Evolutionary conservation across 164 flowering plant species (phyloP).

Genomic region (Chimonanthus praecox): DNA sequence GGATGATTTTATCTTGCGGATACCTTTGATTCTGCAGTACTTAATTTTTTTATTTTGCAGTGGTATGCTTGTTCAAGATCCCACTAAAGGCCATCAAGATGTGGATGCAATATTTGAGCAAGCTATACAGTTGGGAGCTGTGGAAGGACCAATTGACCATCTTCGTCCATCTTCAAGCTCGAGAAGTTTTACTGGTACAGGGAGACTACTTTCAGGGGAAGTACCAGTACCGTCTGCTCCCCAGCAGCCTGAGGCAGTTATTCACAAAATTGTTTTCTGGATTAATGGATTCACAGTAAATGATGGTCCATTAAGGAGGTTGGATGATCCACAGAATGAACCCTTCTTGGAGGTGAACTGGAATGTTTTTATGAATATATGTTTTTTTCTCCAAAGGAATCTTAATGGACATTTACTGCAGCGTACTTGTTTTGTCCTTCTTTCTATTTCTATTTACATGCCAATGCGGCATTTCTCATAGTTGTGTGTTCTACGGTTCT

Average conservation of each 20-base stretch:
- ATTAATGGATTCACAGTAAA: constrained; percentile 79
- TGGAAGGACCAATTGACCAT: constrained; percentile 61
- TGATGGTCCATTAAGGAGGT: constrained; percentile 82
- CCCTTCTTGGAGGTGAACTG: constrained; percentile 57
- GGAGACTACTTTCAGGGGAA: constrained; percentile 69
- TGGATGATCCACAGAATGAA: constrained; percentile 82
- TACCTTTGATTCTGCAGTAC: background rate
- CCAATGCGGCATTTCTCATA: background rate
- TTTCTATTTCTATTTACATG: no score
- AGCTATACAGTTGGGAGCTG: constrained; percentile 78
- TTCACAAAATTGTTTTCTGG: constrained; percentile 69
- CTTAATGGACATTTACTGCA: no score
- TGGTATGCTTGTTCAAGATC: constrained; percentile 95
- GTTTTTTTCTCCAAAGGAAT: background rate
- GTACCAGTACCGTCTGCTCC: constrained; percentile 34
- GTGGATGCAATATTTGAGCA: constrained; percentile 82
- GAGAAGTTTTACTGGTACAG: constrained; percentile 74
- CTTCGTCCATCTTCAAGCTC: constrained; percentile 55
- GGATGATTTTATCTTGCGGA: background rate
- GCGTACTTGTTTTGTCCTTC: no score
- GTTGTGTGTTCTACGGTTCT: background rate
- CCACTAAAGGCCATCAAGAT: constrained; percentile 56
- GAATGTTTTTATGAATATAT: background rate
- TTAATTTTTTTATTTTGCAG: constrained; percentile 31
- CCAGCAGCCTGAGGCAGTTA: constrained; percentile 47